phyloP scores from a whole-genome alignment of 164 flowering plant species.

The Sextonia rubra region DNA sequence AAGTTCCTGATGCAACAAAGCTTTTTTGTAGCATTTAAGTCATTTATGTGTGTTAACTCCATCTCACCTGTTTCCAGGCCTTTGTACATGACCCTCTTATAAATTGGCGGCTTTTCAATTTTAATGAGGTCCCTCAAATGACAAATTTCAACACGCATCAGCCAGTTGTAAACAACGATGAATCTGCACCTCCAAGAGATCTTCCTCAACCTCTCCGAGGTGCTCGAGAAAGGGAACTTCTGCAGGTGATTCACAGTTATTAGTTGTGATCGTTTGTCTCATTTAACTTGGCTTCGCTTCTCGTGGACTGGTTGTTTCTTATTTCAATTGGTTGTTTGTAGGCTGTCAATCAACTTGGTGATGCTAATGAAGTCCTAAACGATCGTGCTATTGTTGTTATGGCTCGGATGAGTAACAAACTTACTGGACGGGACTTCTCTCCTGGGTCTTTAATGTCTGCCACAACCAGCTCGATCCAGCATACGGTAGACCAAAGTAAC shows the following conservation, averaged over 20 bases:
- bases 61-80: conserved; percentile 53
- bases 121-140: conserved; percentile 91
- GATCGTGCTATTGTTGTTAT: conserved; percentile 94
- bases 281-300: neutral
- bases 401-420: conserved; percentile 98
- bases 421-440: conserved; percentile 94
- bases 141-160: conserved; percentile 53
- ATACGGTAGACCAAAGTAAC: conserved; percentile 56
- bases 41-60: neutral
- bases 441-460: conserved; percentile 37
- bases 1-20: no score
- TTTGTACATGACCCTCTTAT: conserved; percentile 99
- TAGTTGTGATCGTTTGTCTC: neutral
- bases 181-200: conserved; percentile 50
- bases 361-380: conserved; percentile 95
- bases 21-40: neutral
- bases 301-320: neutral
- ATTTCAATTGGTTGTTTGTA: conserved; percentile 20
- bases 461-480: conserved; percentile 40
- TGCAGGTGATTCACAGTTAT: conserved; percentile 53
- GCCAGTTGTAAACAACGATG: conserved; percentile 70
- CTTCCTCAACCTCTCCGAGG: conserved; percentile 84
- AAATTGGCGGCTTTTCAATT: conserved; percentile 97
- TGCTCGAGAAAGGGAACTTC: conserved; percentile 86
- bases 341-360: conserved; percentile 98